phyloP scores from a whole-genome alignment of 148 eudicot genomes.

The Rhododendron vialii region DNA sequence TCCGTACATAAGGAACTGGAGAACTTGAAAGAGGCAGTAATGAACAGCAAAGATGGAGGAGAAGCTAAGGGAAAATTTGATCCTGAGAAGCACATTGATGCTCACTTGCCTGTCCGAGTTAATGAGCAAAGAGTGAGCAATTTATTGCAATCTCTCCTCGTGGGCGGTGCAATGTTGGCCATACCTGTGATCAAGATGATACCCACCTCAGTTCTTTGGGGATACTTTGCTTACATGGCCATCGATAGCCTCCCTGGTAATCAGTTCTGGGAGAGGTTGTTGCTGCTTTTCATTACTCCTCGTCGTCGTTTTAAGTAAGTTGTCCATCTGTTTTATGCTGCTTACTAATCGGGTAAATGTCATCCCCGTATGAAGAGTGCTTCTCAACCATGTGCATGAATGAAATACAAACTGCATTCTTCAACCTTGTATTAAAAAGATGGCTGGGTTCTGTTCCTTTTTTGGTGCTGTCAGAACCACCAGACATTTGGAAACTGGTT shows the following conservation, averaged over 20 bases:
- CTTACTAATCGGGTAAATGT: neutral
- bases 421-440: neutral
- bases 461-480: neutral
- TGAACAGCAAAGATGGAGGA: constrained; percentile 25
- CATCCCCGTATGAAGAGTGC: neutral
- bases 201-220: constrained; percentile 75
- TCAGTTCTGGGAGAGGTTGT: constrained; percentile 63
- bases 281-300: constrained; percentile 44
- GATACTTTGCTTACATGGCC: constrained; percentile 66
- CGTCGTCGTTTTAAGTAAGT: constrained; percentile 54
- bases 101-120: constrained; percentile 60
- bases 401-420: neutral
- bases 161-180: constrained; percentile 38
- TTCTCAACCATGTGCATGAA: neutral
- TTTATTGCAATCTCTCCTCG: constrained; percentile 55
- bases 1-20: constrained; percentile 39
- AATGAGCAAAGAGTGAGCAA: constrained; percentile 75
- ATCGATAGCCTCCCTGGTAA: constrained; percentile 71
- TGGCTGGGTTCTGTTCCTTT: neutral
- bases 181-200: constrained; percentile 57
- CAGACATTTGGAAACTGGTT: neutral
- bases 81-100: constrained; percentile 56
- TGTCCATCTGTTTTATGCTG: neutral
- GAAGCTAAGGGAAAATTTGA: constrained; percentile 30
- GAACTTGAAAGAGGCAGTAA: constrained; percentile 49